These are phyloP conservation scores for Mucor circinelloides DNA, from an alignment of 371 early-diverging fungal species.

Conservation along the genomic window DNA sequence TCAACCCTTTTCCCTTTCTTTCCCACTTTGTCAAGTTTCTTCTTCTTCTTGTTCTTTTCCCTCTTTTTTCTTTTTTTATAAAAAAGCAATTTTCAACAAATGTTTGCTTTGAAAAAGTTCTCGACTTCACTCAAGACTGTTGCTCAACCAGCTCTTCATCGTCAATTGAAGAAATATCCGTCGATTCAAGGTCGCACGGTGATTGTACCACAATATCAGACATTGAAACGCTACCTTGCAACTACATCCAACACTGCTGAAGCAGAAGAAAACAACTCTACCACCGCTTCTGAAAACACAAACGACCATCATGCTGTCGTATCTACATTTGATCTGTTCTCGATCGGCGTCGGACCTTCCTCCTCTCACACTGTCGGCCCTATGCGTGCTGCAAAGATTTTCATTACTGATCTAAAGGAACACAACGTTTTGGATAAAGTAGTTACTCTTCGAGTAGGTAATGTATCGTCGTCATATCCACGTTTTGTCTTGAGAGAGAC, in stretches of 20 bases:
- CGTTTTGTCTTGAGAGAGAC: no score
- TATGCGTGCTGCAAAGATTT: conserved; percentile 95
- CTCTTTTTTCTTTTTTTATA: not conserved
- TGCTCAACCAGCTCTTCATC: conserved; percentile 10
- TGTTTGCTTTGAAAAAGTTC: conserved; percentile 17
- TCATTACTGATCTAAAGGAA: conserved; percentile 81
- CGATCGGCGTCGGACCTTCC: conserved; percentile 94
- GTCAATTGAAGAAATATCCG: not conserved
- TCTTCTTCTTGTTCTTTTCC: not conserved
- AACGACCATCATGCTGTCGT: conserved; percentile 84
- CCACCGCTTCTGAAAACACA: not conserved
- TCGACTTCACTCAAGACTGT: not conserved
- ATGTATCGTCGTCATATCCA: not conserved
- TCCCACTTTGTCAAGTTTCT: not conserved
- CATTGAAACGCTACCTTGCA: conserved; percentile 1
- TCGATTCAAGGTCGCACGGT: conserved; percentile 4
- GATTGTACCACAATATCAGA: conserved; percentile 10
- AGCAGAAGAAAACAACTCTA: conserved; percentile 9
- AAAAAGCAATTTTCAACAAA: conserved; percentile 20
- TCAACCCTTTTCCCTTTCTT: not conserved
- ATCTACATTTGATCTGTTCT: conserved; percentile 93
- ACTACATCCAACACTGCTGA: conserved; percentile 5
- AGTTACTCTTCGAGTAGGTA: conserved; percentile 69
- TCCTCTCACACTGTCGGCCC: conserved; percentile 94
- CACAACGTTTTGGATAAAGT: conserved; percentile 75